These are phyloP conservation scores for Cryptococcus neoformans DNA, from an alignment of 1,284 basidiomycete species.

Conservation along the genomic window DNA sequence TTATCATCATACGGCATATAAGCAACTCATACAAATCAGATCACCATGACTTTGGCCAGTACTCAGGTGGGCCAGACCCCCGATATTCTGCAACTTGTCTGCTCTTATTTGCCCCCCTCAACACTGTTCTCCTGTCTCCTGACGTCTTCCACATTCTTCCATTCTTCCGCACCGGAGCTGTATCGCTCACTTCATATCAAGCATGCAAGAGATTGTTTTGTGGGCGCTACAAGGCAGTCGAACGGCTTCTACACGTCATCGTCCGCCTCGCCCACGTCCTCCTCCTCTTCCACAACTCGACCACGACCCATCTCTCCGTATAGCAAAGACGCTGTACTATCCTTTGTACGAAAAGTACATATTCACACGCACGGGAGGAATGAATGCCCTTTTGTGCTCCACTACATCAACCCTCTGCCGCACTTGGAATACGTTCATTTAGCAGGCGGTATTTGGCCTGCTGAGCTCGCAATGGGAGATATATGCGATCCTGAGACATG, in stretches of 20 bases:
- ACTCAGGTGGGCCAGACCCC: background rate
- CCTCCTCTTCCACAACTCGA: background rate
- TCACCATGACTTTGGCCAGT: background rate
- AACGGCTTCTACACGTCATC: background rate
- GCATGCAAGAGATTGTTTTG: background rate
- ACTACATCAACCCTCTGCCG: constrained; percentile 12
- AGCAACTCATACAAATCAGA: background rate
- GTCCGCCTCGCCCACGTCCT: background rate
- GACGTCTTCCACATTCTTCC: constrained; percentile 10
- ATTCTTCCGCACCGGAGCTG: constrained; percentile 3
- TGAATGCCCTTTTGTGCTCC: constrained; percentile 12
- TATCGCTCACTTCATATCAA: constrained; percentile 4
- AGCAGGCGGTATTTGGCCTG: constrained; percentile 1
- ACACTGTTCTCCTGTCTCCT: constrained; percentile 6
- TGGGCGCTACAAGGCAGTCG: constrained; percentile 2
- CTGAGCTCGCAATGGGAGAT: background rate
- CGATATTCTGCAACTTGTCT: constrained; percentile 9
- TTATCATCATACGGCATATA: too few relatives aligned
- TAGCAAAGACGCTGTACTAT: background rate
- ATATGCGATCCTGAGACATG: background rate
- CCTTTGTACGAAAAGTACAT: background rate
- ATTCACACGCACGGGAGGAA: constrained; percentile 1
- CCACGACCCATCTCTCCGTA: background rate
- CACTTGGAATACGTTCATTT: constrained; percentile 9
- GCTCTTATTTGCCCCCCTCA: constrained; percentile 1